Evolutionary conservation across 768 basidiomycete genomes (phyloP), one percentile per base, ranked within the genome.

Genomic region (Suillus variegatus): DNA sequence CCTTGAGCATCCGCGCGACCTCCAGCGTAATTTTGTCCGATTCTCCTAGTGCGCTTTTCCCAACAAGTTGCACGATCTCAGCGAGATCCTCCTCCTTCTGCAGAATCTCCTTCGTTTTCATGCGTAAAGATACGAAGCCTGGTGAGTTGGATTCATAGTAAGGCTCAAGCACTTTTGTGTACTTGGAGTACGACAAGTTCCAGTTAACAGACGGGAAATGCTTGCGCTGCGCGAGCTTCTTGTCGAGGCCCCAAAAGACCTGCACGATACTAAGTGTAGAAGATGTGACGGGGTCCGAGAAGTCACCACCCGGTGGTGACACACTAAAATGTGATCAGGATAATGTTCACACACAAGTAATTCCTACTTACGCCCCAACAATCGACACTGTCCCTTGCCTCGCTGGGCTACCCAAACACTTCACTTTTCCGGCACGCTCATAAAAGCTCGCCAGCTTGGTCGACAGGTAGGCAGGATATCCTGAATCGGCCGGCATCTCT

Each of bases 131-230:
- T 44, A 98, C 88, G 79, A 99, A 99, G n/a, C 95, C 97, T 5
- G 95, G 93, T 72, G 94, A 90, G 60, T 89, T 90, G 51, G 83
- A 80, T 77, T 99, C 95, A 78, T 99, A 99, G 78, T 95, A 90
- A 1, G 92, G 86, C 72, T 97, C 95, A 47, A 98, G 86, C 12
- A 95, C 89, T 75, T 95, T 96, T 67, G 90, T 92, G 79, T 99
- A 99, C 78, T 99, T 99, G 65, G 97, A 99, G 78, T 99, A 99
- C 12, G 97, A 99, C n/a, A 97, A 82, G 69, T 90, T 97, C 97
- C 97, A 99, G 81, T 99, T 98, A 77, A 99, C 97, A n/a, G 96
- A 97, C 2, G 97, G 97, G 86, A 99, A 99, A 77, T 99, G 96
- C 78, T 99, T 99, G 68, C 97, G 87, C 76, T 99, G 97, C 3